Conservation (phyloP, 2,329 filamentous ascomycete species). For the Botrytis cinerea region DNA sequence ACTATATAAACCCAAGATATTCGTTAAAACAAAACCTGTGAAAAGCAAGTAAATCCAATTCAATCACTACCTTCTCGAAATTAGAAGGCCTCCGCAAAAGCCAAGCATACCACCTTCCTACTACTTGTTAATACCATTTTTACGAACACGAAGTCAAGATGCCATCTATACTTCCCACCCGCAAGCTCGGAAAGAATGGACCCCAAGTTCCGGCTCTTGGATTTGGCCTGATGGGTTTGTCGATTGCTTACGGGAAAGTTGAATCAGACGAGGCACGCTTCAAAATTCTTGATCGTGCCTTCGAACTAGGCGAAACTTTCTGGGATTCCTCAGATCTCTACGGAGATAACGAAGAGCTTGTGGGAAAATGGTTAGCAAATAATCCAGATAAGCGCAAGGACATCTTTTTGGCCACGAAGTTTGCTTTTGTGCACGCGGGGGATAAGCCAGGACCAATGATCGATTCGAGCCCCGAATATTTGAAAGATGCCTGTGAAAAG, state of each 20-base stretch:
- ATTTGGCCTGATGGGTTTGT: conserved; percentile 36
- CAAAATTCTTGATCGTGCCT: conserved; percentile 44
- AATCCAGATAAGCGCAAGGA: conserved; percentile 46
- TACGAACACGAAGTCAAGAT: conserved; percentile 6
- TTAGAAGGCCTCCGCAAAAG: neutral
- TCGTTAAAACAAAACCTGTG: too few relatives aligned
- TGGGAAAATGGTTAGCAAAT: conserved; percentile 50
- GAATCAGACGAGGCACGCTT: conserved; percentile 44
- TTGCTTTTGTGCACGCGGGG: neutral
- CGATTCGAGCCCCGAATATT: conserved; percentile 42
- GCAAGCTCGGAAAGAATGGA: conserved; percentile 38
- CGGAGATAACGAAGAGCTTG: conserved; percentile 46
- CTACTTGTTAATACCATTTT: too few relatives aligned
- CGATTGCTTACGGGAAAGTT: conserved; percentile 38
- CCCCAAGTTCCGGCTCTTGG: conserved; percentile 37
- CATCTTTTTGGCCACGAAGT: conserved; percentile 50
- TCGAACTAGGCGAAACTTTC: conserved; percentile 43
- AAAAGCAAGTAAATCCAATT: too few relatives aligned
- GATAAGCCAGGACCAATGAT: neutral
- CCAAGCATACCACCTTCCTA: too few relatives aligned
- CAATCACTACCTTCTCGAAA: too few relatives aligned
- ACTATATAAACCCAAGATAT: too few relatives aligned
- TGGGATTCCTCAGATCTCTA: conserved; percentile 39
- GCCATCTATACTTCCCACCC: conserved; percentile 31
- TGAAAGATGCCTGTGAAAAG: conserved; percentile 44